phyloP scores from a whole-genome alignment of 192 early-diverging fungal genomes.

The Linnemannia zychae region DNA sequence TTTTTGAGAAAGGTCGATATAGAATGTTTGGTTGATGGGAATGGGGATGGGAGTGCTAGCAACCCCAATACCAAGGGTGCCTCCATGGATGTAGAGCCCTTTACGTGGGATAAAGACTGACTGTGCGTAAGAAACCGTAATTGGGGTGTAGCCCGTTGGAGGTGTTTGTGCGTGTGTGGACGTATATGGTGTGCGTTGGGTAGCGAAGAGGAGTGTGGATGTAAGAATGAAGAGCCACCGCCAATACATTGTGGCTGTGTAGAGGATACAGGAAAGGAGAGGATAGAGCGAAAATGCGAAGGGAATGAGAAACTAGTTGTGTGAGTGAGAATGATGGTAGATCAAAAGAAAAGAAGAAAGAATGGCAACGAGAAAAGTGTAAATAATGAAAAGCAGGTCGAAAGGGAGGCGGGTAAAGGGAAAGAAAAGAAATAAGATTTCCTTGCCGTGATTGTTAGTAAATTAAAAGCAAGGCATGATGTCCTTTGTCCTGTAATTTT shows the following conservation, averaged over 20 bases:
- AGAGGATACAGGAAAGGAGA: neutral
- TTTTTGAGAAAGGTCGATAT: slow-evolving; percentile 19
- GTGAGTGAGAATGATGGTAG: neutral
- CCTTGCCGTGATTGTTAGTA: too few relatives aligned
- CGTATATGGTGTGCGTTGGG: neutral
- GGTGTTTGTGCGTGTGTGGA: neutral
- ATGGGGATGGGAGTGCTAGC: neutral
- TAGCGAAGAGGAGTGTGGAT: neutral
- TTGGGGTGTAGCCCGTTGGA: neutral
- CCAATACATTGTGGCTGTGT: neutral
- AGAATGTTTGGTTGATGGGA: slow-evolving; percentile 11
- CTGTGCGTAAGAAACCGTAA: neutral
- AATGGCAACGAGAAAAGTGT: too few relatives aligned
- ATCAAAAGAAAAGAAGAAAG: too few relatives aligned
- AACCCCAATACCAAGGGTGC: neutral
- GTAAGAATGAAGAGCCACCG: neutral
- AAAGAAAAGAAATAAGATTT: too few relatives aligned
- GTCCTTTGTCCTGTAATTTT: too few relatives aligned
- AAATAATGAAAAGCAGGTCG: too few relatives aligned
- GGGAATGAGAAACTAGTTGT: neutral
- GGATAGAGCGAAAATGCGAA: neutral
- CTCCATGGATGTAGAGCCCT: slow-evolving; percentile 19
- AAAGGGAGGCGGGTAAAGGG: too few relatives aligned
- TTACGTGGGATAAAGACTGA: slow-evolving; percentile 13
- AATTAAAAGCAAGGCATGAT: too few relatives aligned